These are phyloP conservation scores for Jamesozyma hellenica DNA, from an alignment of 805 yeast genomes.

Conservation along the genomic window DNA sequence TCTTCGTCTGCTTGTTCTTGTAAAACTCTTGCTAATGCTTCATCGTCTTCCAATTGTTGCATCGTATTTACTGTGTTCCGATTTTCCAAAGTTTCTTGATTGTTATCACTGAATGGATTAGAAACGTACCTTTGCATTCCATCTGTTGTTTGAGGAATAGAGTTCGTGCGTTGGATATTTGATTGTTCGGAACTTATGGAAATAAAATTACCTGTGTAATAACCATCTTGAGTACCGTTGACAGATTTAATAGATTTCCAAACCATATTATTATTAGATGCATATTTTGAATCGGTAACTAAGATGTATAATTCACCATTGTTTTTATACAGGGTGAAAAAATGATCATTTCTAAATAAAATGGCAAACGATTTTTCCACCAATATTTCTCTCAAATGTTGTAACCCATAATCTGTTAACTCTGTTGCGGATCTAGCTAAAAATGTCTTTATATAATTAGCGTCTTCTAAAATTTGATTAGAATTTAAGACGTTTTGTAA, in stretches of 20 bases:
- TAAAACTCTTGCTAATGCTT: constrained; percentile 34
- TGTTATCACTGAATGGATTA: constrained; percentile 19
- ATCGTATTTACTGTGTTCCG: neutral
- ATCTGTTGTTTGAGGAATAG: neutral
- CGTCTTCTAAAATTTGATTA: constrained; percentile 26
- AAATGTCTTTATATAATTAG: constrained; percentile 36
- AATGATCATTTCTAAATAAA: constrained; percentile 85
- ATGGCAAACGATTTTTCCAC: constrained; percentile 49
- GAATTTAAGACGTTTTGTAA: constrained; percentile 16
- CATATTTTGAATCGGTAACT: constrained; percentile 66
- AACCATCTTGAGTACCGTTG: constrained; percentile 59
- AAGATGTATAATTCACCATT: constrained; percentile 47
- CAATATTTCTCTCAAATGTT: constrained; percentile 36
- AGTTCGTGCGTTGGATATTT: neutral
- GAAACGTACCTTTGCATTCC: constrained; percentile 3
- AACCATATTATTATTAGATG: constrained; percentile 39
- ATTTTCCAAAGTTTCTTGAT: neutral
- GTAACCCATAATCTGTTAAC: constrained; percentile 59
- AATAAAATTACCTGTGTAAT: constrained; percentile 55
- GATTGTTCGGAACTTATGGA: constrained; percentile 24
- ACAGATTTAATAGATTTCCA: constrained; percentile 74
- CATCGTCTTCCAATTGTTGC: constrained; percentile 28
- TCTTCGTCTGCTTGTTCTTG: constrained; percentile 51
- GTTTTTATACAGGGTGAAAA: constrained; percentile 53
- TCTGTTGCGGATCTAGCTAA: constrained; percentile 62